Conservation (phyloP, 805 yeast species). For the Kuraishia cidri region DNA sequence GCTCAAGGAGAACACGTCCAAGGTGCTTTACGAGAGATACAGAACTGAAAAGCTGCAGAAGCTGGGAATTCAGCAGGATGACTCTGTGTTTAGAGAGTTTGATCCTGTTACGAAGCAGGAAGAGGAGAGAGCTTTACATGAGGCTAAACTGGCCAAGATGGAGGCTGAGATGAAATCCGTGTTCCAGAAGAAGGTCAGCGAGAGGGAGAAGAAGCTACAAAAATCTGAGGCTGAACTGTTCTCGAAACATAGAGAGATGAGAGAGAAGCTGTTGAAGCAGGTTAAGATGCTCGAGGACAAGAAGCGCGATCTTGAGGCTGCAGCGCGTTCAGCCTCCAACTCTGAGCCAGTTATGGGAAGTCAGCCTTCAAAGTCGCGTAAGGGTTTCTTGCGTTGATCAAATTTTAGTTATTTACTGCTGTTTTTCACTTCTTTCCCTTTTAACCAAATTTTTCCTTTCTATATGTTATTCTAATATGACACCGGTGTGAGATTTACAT, state of each 20-base stretch:
- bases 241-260: conserved; percentile 94
- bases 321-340: conserved; percentile 35
- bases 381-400: conserved; percentile 66
- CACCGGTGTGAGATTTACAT: too few relatives aligned
- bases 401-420: neutral
- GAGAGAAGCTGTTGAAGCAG: conserved; percentile 85
- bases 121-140: conserved; percentile 89
- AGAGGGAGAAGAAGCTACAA: conserved; percentile 95
- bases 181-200: conserved; percentile 92
- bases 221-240: conserved; percentile 95
- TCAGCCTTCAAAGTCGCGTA: conserved; percentile 57
- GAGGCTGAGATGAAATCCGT: conserved; percentile 95
- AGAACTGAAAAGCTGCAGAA: conserved; percentile 72
- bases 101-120: conserved; percentile 89
- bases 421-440: neutral
- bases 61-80: conserved; percentile 90
- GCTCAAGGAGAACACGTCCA: conserved; percentile 76
- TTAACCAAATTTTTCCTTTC: neutral
- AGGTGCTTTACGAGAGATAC: conserved; percentile 76
- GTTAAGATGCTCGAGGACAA: conserved; percentile 86
- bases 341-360: conserved; percentile 18
- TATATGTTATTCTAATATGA: too few relatives aligned
- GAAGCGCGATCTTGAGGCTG: conserved; percentile 67
- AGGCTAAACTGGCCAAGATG: conserved; percentile 87
- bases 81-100: conserved; percentile 86